Evolutionary conservation across 2,329 filamentous ascomycete species (phyloP).

Genomic region (Westerdykella sp.): DNA sequence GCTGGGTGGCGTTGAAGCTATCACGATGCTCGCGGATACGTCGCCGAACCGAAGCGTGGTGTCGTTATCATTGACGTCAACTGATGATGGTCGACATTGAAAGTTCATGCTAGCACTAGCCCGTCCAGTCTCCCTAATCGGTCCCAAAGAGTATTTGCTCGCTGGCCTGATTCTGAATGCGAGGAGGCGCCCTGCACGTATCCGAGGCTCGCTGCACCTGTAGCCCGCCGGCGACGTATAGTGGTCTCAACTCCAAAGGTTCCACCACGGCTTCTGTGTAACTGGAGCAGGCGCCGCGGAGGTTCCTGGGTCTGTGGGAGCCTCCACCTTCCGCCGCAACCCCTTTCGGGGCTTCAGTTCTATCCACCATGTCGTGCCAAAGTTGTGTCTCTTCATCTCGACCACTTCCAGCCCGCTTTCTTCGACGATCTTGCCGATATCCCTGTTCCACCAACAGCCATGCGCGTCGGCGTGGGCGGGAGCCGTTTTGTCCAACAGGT

Average conservation of each 20-base stretch:
- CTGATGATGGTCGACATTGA: too few species aligned
- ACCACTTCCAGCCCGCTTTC: slow-evolving; percentile 46
- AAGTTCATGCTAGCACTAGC: too few species aligned
- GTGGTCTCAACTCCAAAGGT: slow-evolving; percentile 25
- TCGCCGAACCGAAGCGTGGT: too few species aligned
- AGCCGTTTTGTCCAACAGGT: slow-evolving; percentile 41
- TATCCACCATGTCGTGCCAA: slow-evolving; percentile 47
- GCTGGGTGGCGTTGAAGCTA: too few species aligned
- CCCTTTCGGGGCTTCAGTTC: slow-evolving; percentile 41
- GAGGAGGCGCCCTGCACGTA: too few species aligned
- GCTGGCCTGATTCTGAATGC: too few species aligned
- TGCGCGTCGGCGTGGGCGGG: slow-evolving; percentile 44
- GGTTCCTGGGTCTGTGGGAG: neutral
- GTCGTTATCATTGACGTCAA: too few species aligned
- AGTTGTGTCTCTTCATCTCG: slow-evolving; percentile 40
- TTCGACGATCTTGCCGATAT: slow-evolving; percentile 45
- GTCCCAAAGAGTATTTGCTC: too few species aligned
- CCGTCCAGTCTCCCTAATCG: too few species aligned
- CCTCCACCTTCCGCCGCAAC: slow-evolving; percentile 4
- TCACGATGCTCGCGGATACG: too few species aligned
- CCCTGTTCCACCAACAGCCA: slow-evolving; percentile 50
- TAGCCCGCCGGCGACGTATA: too few species aligned
- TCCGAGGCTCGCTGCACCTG: too few species aligned
- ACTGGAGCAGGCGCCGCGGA: slow-evolving; percentile 12
- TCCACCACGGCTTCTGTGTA: slow-evolving; percentile 30